phyloP scores from a whole-genome alignment of 2,329 filamentous ascomycete species.

The Sporothrix curviconia region DNA sequence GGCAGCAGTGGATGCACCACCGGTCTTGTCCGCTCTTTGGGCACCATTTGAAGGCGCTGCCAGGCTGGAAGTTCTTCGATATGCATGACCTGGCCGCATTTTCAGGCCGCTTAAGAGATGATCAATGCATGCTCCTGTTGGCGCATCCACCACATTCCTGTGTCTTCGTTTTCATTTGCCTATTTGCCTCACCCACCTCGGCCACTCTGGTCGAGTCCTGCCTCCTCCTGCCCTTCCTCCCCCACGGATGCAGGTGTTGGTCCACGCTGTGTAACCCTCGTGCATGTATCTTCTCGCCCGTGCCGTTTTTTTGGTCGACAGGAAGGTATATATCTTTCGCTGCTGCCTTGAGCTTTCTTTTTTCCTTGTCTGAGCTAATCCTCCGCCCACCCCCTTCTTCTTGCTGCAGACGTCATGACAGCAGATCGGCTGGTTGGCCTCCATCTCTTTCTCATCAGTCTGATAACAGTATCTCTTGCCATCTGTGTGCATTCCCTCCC shows the following conservation, averaged over 20 bases:
- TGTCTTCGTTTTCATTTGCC: no score
- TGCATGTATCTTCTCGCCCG: not conserved
- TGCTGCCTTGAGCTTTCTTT: not conserved
- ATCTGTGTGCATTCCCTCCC: no score
- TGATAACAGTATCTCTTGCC: no score
- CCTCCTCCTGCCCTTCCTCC: no score
- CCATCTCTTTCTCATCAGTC: no score
- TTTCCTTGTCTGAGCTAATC: not conserved
- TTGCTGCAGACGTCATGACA: no score
- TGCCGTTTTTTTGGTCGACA: not conserved
- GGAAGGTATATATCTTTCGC: not conserved
- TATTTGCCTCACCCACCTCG: no score
- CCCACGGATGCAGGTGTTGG: not conserved
- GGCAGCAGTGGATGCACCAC: not conserved
- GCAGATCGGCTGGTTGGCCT: not conserved
- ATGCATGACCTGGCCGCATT: not conserved
- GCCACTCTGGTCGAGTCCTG: no score
- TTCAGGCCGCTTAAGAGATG: not conserved
- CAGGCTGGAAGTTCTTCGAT: not conserved
- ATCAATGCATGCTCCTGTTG: not conserved
- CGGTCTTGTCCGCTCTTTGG: not conserved
- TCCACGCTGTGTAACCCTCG: not conserved
- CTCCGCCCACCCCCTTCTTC: not conserved
- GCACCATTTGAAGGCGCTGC: not conserved
- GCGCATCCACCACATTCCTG: conserved; percentile 1